These are phyloP conservation scores for Fusarium nelsonii DNA, from an alignment of 2,329 filamentous ascomycete genomes.

Conservation along the genomic window DNA sequence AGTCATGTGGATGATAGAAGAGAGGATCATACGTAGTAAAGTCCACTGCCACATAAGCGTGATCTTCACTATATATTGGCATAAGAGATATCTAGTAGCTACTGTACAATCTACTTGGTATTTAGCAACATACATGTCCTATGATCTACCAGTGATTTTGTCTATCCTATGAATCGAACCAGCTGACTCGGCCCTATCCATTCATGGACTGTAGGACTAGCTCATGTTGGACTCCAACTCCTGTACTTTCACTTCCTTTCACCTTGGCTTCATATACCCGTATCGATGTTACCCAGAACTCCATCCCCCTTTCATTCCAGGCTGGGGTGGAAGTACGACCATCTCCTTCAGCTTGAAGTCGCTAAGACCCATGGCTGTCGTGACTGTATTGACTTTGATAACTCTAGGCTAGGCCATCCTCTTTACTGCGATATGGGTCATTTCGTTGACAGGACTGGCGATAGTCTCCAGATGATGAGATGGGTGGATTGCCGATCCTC, in stretches of 20 bases:
- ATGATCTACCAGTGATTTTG: not conserved
- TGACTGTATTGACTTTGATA: no score
- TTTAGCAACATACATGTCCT: slow-evolving; percentile 21
- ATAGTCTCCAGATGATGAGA: no score
- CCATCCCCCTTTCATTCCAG: no score
- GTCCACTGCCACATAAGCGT: slow-evolving; percentile 25
- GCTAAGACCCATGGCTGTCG: no score
- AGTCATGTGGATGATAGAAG: slow-evolving; percentile 32
- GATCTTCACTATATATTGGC: slow-evolving; percentile 22
- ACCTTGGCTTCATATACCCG: not conserved
- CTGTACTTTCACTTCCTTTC: not conserved
- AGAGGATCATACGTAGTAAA: slow-evolving; percentile 23
- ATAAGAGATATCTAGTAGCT: slow-evolving; percentile 33
- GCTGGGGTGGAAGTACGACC: no score
- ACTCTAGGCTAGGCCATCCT: no score
- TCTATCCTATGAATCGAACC: no score
- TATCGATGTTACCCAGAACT: not conserved
- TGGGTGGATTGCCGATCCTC: no score
- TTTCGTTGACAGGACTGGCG: no score
- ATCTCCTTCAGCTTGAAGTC: no score
- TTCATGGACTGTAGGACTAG: not conserved
- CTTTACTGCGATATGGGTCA: no score
- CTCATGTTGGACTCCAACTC: not conserved
- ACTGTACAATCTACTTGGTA: slow-evolving; percentile 36
- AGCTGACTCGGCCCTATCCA: not conserved